Evolutionary conservation across 805 yeast genomes (phyloP).

Genomic region (Isabelozyma rhagii): DNA sequence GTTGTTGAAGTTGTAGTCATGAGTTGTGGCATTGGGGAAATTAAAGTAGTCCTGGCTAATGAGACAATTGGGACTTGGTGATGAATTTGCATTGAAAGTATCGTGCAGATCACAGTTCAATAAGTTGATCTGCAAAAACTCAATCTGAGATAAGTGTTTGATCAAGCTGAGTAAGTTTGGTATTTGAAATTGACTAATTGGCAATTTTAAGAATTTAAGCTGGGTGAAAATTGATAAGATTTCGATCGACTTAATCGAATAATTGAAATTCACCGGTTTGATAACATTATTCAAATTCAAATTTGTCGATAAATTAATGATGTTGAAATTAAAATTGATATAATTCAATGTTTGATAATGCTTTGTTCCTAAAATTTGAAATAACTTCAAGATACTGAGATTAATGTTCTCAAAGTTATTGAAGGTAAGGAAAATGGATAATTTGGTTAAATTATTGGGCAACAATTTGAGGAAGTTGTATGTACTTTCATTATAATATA

Average conservation of each 20-base stretch:
- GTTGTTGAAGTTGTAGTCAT: not conserved
- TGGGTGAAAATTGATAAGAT: constrained; percentile 1
- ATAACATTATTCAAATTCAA: not conserved
- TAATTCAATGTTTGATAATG: constrained; percentile 3
- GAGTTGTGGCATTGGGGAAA: constrained; percentile 4
- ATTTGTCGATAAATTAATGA: not conserved
- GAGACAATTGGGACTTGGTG: not conserved
- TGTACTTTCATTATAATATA: constrained; percentile 6
- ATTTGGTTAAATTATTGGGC: not conserved
- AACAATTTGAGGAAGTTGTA: constrained; percentile 3
- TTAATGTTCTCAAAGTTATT: constrained; percentile 5
- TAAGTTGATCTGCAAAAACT: constrained; percentile 3
- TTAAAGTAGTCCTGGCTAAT: constrained; percentile 7
- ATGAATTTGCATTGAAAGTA: not conserved
- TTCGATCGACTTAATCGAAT: not conserved
- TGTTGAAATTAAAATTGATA: constrained; percentile 4
- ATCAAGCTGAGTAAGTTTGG: constrained; percentile 3
- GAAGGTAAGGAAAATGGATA: constrained; percentile 4
- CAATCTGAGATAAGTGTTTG: not conserved
- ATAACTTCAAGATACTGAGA: not conserved
- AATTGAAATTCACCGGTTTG: constrained; percentile 2
- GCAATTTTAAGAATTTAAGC: constrained; percentile 6
- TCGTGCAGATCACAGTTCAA: not conserved
- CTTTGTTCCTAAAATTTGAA: constrained; percentile 1
- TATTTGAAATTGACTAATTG: constrained; percentile 6